Percentiles rank a stretch among this genome's conserved stretches.
Conservation (phyloP, 495 filamentous ascomycete species). For the Daldinia caldariorum region DNA sequence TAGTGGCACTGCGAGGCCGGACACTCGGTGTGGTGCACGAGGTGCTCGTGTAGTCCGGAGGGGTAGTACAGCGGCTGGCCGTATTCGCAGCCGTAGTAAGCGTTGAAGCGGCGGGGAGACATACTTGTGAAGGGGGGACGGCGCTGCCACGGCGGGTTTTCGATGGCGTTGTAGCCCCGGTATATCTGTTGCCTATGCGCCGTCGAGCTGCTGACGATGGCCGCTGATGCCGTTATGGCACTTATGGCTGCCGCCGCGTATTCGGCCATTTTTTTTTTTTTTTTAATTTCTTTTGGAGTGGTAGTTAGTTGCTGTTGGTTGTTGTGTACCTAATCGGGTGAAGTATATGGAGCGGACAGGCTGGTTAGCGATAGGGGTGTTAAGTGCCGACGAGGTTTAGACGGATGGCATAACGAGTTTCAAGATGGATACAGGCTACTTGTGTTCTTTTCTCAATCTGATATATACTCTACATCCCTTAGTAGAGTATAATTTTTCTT, state of each 20-base stretch:
- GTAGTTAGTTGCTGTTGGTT: background rate
- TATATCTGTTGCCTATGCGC: slow-evolving; percentile 15
- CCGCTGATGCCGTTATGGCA: slow-evolving; percentile 25
- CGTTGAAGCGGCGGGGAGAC: slow-evolving; percentile 14
- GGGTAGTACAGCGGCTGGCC: slow-evolving; percentile 30
- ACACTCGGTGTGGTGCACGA: slow-evolving; percentile 25
- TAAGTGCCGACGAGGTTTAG: background rate
- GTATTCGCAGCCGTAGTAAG: slow-evolving; percentile 13
- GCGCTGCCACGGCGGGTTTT: slow-evolving; percentile 31
- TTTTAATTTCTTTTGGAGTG: too few species aligned
- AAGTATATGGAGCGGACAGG: background rate
- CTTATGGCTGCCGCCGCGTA: slow-evolving; percentile 30
- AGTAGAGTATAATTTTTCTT: background rate
- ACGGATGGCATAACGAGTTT: slow-evolving; percentile 9
- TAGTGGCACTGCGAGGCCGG: slow-evolving; percentile 37
- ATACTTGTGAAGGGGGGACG: slow-evolving; percentile 19
- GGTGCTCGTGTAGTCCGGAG: slow-evolving; percentile 28
- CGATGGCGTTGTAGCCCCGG: background rate
- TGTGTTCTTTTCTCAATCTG: background rate
- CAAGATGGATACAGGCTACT: background rate
- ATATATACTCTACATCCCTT: background rate
- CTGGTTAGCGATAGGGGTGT: background rate
- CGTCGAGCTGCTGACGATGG: slow-evolving; percentile 27
- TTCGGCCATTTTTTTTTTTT: slow-evolving; percentile 32
- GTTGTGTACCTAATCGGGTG: too few species aligned